Evolutionary conservation across 805 yeast genomes (phyloP).

Genomic region (Brettanomyces sp.): DNA sequence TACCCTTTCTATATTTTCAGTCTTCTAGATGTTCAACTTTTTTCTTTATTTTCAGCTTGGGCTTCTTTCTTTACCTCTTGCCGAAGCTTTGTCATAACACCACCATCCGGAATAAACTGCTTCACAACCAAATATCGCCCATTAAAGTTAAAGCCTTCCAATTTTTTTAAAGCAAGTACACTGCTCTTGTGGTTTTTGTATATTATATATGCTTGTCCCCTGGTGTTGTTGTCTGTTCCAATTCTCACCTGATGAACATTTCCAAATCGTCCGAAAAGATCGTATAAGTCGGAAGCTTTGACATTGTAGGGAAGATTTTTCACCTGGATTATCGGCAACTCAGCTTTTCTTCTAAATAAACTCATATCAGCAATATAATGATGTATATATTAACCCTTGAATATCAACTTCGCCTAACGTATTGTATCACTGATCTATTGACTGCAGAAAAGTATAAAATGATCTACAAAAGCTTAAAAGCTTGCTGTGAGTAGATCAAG

Average conservation of each 20-base stretch:
- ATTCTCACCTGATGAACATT: slow-evolving; percentile 44
- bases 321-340: slow-evolving; percentile 34
- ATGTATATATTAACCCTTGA: no score
- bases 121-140: slow-evolving; percentile 48
- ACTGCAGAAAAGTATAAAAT: no score
- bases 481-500: no score
- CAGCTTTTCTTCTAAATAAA: slow-evolving; percentile 10
- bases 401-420: no score
- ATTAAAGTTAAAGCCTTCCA: slow-evolving; percentile 51
- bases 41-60: neutral
- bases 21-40: neutral
- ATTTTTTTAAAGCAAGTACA: slow-evolving; percentile 39
- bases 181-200: slow-evolving; percentile 42
- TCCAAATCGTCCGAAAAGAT: slow-evolving; percentile 47
- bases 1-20: no score
- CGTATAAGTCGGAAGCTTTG: slow-evolving; percentile 36
- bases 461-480: no score
- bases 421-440: no score
- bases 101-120: no score
- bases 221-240: slow-evolving; percentile 30
- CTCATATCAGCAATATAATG: neutral
- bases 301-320: slow-evolving; percentile 50
- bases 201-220: slow-evolving; percentile 47
- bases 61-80: neutral
- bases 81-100: no score